phyloP scores from a whole-genome alignment of 1,284 basidiomycete genomes.

The Ustilago shanxiensis region DNA sequence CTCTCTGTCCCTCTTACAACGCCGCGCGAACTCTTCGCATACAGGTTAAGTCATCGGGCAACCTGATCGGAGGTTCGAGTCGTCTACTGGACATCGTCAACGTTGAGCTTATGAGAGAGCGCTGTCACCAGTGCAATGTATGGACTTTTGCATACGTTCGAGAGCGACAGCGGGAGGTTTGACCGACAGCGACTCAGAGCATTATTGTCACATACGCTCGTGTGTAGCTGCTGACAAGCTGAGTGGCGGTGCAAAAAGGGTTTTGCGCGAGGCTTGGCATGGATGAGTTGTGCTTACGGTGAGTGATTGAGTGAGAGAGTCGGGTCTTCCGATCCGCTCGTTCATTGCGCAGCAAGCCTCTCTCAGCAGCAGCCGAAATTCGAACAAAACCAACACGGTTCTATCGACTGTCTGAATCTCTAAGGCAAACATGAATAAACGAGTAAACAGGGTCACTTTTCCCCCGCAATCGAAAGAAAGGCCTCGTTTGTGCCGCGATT shows the following conservation, averaged over 20 bases:
- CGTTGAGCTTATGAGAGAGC: too few relatives aligned
- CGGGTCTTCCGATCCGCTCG: background rate
- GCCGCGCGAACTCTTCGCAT: background rate
- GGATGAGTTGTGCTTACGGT: conserved; percentile 1
- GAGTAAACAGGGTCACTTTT: background rate
- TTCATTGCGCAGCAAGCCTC: too few relatives aligned
- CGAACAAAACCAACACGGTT: background rate
- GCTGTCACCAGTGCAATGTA: too few relatives aligned
- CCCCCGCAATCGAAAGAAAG: conserved; percentile 14
- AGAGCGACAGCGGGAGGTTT: background rate
- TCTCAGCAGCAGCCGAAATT: background rate
- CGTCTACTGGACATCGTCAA: too few relatives aligned
- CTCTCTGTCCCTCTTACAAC: too few relatives aligned
- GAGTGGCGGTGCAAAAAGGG: conserved; percentile 10
- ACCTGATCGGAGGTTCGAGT: background rate
- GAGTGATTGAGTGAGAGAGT: background rate
- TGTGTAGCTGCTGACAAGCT: background rate
- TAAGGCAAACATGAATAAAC: too few relatives aligned
- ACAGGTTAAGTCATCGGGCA: background rate
- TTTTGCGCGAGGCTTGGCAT: conserved; percentile 10
- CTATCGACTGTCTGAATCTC: background rate
- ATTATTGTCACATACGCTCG: background rate
- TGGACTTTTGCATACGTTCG: too few relatives aligned
- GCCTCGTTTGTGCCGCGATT: background rate
- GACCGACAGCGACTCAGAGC: background rate